Percentiles rank a stretch among this genome's conserved stretches.
phyloP scores from a whole-genome alignment of 768 basidiomycete genomes.

The Pleurotus sapidus region DNA sequence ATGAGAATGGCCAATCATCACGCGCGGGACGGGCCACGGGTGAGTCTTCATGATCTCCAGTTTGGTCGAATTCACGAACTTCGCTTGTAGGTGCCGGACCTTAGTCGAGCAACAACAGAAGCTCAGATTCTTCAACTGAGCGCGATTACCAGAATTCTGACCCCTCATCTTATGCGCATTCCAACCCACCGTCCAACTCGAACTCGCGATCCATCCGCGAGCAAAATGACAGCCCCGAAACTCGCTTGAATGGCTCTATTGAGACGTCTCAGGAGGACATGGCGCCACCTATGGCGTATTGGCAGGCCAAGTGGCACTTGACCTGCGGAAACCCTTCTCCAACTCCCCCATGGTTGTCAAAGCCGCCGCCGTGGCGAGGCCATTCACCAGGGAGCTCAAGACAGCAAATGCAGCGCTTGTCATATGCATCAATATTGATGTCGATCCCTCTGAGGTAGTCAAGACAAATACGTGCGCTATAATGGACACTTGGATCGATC shows the following conservation, averaged over 20 bases:
- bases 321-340: slow-evolving; percentile 86
- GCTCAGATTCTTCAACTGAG: slow-evolving; percentile 6
- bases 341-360: slow-evolving; percentile 61
- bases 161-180: slow-evolving; percentile 1
- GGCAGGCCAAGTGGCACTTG: slow-evolving; percentile 87
- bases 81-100: background rate
- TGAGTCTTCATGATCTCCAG: background rate
- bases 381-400: slow-evolving; percentile 83
- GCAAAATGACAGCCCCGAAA: slow-evolving; percentile 25
- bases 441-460: slow-evolving; percentile 96
- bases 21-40: background rate
- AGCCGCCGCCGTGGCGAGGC: slow-evolving; percentile 76
- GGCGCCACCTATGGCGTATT: slow-evolving; percentile 72
- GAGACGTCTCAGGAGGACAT: slow-evolving; percentile 41
- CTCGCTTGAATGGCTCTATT: slow-evolving; percentile 39
- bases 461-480: slow-evolving; percentile 96
- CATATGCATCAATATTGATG: slow-evolving; percentile 94
- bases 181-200: slow-evolving; percentile 3
- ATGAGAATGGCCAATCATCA: slow-evolving; percentile 2
- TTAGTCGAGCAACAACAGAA: slow-evolving; percentile 3
- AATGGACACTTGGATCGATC: slow-evolving; percentile 97
- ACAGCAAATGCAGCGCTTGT: slow-evolving; percentile 88
- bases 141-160: slow-evolving; percentile 6
- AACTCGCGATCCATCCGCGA: background rate
- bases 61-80: background rate